Conservation (phyloP, 1,139 yeast genomes). For the Yamadazyma conglobata region DNA sequence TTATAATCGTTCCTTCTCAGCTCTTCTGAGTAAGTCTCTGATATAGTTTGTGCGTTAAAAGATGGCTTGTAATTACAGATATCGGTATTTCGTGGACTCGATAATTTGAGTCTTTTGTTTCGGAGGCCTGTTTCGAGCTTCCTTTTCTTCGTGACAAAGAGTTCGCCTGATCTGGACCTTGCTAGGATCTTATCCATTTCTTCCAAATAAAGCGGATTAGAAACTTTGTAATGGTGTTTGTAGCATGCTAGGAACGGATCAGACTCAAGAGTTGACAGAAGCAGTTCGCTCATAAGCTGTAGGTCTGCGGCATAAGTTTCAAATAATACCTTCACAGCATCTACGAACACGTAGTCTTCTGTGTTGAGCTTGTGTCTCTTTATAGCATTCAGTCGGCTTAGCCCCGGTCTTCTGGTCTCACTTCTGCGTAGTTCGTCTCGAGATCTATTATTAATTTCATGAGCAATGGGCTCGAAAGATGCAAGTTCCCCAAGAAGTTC, state of each 20-base stretch:
- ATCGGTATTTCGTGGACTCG: no score
- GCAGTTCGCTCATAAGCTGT: background rate
- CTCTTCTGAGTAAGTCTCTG: background rate
- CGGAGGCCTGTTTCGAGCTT: background rate
- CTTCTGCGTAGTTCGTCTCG: conserved; percentile 6
- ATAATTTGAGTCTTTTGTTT: conserved; percentile 2
- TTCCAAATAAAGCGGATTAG: background rate
- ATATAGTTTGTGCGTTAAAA: no score
- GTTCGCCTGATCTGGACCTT: conserved; percentile 1
- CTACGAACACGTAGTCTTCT: background rate
- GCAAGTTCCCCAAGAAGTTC: no score
- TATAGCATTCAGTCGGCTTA: conserved; percentile 9
- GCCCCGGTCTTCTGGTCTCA: conserved; percentile 9
- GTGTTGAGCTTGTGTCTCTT: conserved; percentile 3
- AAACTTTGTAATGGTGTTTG: conserved; percentile 2
- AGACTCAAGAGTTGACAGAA: background rate
- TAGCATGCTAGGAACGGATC: conserved; percentile 5
- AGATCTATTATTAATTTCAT: conserved; percentile 4
- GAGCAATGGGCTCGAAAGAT: background rate
- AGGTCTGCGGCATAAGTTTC: conserved; percentile 2
- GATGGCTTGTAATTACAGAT: no score
- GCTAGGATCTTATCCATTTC: conserved; percentile 7
- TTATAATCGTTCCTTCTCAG: conserved; percentile 5
- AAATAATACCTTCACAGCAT: conserved; percentile 3
- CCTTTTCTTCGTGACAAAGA: conserved; percentile 8